Base-by-base conservation (phyloP, 2,329 filamentous ascomycete genomes). In the Blastomyces gilchristii region DNA sequence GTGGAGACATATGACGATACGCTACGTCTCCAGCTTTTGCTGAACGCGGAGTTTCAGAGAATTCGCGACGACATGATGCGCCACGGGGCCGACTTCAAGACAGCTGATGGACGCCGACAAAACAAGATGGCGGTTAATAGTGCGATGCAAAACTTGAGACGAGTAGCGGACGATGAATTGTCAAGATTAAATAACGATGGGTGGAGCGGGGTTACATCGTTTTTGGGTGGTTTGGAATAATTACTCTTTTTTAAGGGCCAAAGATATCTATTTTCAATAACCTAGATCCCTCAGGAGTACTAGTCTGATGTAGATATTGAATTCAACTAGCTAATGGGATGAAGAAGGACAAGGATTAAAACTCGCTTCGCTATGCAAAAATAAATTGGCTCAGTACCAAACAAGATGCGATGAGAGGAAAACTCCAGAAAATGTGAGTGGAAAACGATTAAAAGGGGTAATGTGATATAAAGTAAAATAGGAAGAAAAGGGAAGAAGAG, bases 81-180 rank as follows among this genome's bases (percentile, higher is more conserved):
- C 49, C 68, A 72, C 11, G 66, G 72, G 63, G 63, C 64, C 50
- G 68, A 72, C 62, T 73, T 72, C 62, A 64, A 4, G 67, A 70
- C 64, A 70, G 69, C 37, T 28, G 22, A 58, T 70, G 62, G 69
- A 73, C 65, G 69, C 70, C 22, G 68, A 64, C 22, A 65, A 56
- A 2, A 66, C 71, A 62, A 65, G 54, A 65, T 61, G 8, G 63
- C 68, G 25, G 68, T 75, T 18, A 65, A 66, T 56, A 71, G 71
- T 53, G 81, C 82, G 69, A 83, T 78, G 69, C 76, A 78, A 67
- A 82, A 82, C 70, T 71, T 83, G 65, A 79, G 79, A 60, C 64
- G 67, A 60, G 64, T 78, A 57, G 71, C 71, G 45, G 63, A 68
- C 47, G 61, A 64, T 31, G 68, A 68, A 37, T 50, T 68, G 69